Evolutionary conservation across 2,329 filamentous ascomycete species (phyloP).

Genomic region (Epichloe gansuensis): DNA sequence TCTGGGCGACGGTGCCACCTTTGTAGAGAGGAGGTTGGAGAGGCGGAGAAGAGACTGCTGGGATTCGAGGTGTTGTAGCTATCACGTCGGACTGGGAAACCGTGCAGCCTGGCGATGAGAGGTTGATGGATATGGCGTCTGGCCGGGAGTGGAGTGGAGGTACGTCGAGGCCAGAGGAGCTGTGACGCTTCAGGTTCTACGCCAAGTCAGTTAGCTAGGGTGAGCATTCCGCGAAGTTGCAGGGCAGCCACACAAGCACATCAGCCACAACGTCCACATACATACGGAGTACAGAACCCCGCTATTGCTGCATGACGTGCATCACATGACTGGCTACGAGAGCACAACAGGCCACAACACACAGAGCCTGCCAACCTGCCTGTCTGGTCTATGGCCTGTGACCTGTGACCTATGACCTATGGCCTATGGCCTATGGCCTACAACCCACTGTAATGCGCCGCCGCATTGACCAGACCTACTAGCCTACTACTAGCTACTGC

Average conservation of each 20-base stretch:
- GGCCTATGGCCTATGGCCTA: no score
- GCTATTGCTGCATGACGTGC: background rate
- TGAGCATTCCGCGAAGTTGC: background rate
- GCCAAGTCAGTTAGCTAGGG: background rate
- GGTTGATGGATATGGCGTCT: conserved; percentile 4
- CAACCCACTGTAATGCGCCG: no score
- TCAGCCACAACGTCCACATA: background rate
- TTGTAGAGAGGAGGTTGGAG: conserved; percentile 13
- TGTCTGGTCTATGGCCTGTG: no score
- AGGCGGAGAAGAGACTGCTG: conserved; percentile 1
- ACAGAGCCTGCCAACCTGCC: background rate
- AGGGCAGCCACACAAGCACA: background rate
- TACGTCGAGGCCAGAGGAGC: conserved; percentile 10
- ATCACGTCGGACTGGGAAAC: background rate
- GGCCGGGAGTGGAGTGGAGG: conserved; percentile 10
- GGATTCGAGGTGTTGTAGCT: background rate
- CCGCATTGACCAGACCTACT: no score
- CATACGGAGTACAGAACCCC: no score
- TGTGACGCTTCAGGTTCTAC: conserved; percentile 16
- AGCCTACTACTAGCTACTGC: no score
- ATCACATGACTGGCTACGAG: conserved; percentile 1
- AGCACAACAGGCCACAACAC: no score
- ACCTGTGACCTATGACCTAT: no score
- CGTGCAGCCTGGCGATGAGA: background rate
- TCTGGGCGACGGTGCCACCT: conserved; percentile 4